Evolutionary conservation across 257 asterid species (phyloP).

Genomic region (Paulownia fortunei): DNA sequence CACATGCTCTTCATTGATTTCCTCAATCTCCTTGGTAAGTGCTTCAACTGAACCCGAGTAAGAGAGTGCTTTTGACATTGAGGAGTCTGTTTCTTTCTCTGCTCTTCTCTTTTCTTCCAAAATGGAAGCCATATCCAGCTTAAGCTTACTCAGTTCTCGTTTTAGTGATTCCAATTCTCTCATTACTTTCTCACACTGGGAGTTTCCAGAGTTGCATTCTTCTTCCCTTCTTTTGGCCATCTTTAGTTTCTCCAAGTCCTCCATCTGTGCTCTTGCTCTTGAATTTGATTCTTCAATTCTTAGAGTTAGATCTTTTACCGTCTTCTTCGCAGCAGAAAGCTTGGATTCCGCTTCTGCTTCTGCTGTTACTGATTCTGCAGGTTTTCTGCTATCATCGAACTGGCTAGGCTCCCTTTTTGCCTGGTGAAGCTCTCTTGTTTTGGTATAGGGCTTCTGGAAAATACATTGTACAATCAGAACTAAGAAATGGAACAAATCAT

Average conservation of each 20-base stretch:
- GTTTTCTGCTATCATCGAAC: slow-evolving; percentile 24
- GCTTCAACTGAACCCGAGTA: slow-evolving; percentile 41
- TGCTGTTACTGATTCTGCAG: slow-evolving; percentile 15
- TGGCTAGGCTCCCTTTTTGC: slow-evolving; percentile 33
- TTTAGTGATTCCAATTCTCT: slow-evolving; percentile 50
- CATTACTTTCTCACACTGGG: slow-evolving; percentile 36
- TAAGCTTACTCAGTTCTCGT: slow-evolving; percentile 56
- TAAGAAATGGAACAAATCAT: slow-evolving; percentile 18
- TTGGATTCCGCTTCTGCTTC: slow-evolving; percentile 50
- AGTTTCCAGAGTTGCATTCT: slow-evolving; percentile 22
- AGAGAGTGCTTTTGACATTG: slow-evolving; percentile 39
- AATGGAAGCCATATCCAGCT: slow-evolving; percentile 60
- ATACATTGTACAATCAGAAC: neutral
- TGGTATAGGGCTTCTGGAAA: slow-evolving; percentile 38
- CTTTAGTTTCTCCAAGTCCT: slow-evolving; percentile 46
- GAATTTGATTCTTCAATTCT: slow-evolving; percentile 55
- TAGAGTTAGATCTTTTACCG: slow-evolving; percentile 43
- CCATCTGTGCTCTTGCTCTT: slow-evolving; percentile 35
- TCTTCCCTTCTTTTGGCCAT: slow-evolving; percentile 33
- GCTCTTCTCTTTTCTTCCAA: slow-evolving; percentile 60
- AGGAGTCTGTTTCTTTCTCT: slow-evolving; percentile 45
- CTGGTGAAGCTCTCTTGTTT: slow-evolving; percentile 40
- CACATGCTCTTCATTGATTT: slow-evolving; percentile 75
- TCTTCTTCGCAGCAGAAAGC: slow-evolving; percentile 50
- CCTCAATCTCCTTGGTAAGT: slow-evolving; percentile 64